Conservation (phyloP, 1,284 basidiomycete genomes). For the Ganoderma multipileum region DNA sequence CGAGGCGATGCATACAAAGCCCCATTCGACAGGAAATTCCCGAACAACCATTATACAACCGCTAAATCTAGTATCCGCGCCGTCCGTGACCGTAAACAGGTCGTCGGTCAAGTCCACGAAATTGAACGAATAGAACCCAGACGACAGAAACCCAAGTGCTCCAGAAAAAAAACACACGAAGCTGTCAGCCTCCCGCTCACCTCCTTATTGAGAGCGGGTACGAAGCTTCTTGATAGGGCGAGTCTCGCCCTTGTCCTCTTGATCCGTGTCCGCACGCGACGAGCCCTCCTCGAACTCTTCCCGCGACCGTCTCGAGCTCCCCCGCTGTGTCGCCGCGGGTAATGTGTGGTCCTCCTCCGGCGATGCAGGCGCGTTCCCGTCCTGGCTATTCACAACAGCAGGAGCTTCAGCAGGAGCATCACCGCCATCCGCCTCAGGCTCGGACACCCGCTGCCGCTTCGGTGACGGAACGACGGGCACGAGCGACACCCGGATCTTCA, state of each 20-base stretch:
- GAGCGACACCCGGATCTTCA: slow-evolving; percentile 6
- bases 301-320: background rate
- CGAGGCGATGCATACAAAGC: slow-evolving; percentile 4
- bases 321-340: background rate
- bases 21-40: slow-evolving; percentile 2
- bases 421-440: background rate
- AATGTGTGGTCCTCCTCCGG: background rate
- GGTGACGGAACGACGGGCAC: background rate
- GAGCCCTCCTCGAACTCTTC: slow-evolving; percentile 5
- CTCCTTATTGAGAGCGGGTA: background rate
- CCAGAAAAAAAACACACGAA: background rate
- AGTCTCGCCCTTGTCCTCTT: background rate
- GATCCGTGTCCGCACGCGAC: too few relatives aligned
- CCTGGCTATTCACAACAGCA: background rate
- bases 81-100: too few relatives aligned
- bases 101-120: background rate
- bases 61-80: too few relatives aligned
- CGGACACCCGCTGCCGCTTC: background rate
- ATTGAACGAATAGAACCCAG: too few relatives aligned
- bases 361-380: background rate
- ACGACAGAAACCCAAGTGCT: background rate
- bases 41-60: background rate
- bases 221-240: slow-evolving; percentile 10
- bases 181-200: too few relatives aligned
- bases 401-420: background rate